Evolutionary conservation across 176 grass and related monocot genomes (phyloP), one percentile per base, ranked within the genome.

Genomic region (Eragrostis nindensis): DNA sequence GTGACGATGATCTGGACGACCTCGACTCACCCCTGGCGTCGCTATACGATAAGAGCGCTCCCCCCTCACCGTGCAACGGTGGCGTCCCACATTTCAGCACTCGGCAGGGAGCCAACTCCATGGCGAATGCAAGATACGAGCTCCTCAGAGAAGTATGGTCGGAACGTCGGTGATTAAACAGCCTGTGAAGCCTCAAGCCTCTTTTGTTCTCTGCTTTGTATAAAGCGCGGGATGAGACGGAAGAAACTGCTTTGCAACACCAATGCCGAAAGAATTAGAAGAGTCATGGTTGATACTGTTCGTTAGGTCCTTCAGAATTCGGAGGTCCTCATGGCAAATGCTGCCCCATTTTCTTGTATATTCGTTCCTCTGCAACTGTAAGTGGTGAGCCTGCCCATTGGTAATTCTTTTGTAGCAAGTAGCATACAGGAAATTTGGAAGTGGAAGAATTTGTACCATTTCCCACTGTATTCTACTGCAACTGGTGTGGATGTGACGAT

Each of bases 1-100:
- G 95, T 13, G 95, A 98, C 5, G 90, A 98, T 0, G 92, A 98
- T 2, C 82, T 98, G 56, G 90, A 94, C 5, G 88, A 87, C 59
- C 82, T 98, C 2, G 80, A 85, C 70, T 81, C 54, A 9, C 95
- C 92, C 16, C 68, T 98, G 53, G 26, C 54, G 13, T 87, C 86
- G 21, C 85, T 97, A 16, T 89, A 87, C 14, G 87, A 97, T 7
- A 90, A 61, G 83, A 87, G 83, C 18, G 62, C 80, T 19, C 94
- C 83, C 0, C 83, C 87, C 7, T 90, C 86, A 3, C 94, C 88
- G 15, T 73, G 65, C 66, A 63, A 85, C 1, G 59, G 84, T 0
- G 59, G 84, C 12, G 59, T 24, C 2, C 56, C 75, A 0, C 56
- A 44, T 64, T 79, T 60, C 43, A 73, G 72, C 67, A 8, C 72